Evolutionary conservation across 805 yeast species (phyloP).

Genomic region (Teunomyces tritomae): DNA sequence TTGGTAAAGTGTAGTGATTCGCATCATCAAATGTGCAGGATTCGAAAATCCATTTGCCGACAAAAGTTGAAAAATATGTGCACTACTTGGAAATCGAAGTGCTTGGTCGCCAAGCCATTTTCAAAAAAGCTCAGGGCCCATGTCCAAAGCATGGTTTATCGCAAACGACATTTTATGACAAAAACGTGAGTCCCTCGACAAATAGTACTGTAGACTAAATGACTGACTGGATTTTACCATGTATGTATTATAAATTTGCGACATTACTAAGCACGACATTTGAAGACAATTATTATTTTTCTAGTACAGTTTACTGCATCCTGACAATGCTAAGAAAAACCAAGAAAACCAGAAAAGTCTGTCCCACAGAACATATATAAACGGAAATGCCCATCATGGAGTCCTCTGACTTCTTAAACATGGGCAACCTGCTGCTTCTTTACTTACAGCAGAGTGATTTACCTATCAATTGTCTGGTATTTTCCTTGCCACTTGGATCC

Average conservation of each 20-base stretch:
- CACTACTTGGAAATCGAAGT: too few species aligned
- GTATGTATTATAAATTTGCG: background rate
- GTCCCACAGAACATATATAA: slow-evolving; percentile 2
- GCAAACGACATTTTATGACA: background rate
- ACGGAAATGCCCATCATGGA: slow-evolving; percentile 3
- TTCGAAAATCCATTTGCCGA: background rate
- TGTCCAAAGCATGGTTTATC: background rate
- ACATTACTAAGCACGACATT: background rate
- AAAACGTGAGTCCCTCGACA: background rate
- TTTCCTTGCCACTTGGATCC: slow-evolving; percentile 34
- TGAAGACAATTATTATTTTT: background rate
- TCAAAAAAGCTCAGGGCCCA: background rate
- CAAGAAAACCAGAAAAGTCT: slow-evolving; percentile 1
- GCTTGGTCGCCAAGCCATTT: background rate
- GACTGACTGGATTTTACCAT: too few species aligned
- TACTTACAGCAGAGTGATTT: slow-evolving; percentile 17
- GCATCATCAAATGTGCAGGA: background rate
- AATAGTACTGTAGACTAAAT: background rate
- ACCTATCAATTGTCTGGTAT: slow-evolving; percentile 36
- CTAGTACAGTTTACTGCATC: background rate
- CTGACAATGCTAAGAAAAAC: slow-evolving; percentile 4
- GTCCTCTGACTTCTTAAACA: slow-evolving; percentile 6
- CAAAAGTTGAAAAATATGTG: background rate
- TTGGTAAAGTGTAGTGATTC: background rate
- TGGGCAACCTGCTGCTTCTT: slow-evolving; percentile 19